These are phyloP conservation scores for Lodderomyces parapsilosis DNA, from an alignment of 1,139 yeast species.

Conservation along the genomic window DNA sequence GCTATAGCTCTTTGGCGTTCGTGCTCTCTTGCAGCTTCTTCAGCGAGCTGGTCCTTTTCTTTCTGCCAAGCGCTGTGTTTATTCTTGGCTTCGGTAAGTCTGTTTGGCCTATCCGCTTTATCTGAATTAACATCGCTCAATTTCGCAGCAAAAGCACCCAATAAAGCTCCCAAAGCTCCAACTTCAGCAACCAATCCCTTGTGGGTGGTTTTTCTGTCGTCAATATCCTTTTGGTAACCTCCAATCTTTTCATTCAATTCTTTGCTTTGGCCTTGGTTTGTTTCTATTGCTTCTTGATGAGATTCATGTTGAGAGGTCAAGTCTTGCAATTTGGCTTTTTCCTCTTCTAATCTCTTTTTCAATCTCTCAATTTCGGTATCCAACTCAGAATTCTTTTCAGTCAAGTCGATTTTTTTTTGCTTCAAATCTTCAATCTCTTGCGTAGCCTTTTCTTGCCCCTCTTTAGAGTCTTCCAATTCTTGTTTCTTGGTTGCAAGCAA, in stretches of 20 bases:
- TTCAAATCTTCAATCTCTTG: slow-evolving; percentile 46
- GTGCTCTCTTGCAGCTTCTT: slow-evolving; percentile 37
- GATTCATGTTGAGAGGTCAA: slow-evolving; percentile 41
- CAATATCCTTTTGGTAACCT: slow-evolving; percentile 32
- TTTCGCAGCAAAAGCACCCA: slow-evolving; percentile 47
- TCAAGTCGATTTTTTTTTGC: slow-evolving; percentile 41
- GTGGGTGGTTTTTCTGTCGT: slow-evolving; percentile 38
- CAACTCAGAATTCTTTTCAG: slow-evolving; percentile 45
- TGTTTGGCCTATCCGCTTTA: slow-evolving; percentile 33
- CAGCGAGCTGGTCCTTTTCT: slow-evolving; percentile 43
- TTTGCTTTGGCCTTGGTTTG: slow-evolving; percentile 38
- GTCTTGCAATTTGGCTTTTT: slow-evolving; percentile 38
- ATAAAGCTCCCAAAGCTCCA: slow-evolving; percentile 40
- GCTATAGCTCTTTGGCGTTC: slow-evolving; percentile 50
- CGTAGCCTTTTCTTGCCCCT: slow-evolving; percentile 45
- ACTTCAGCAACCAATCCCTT: slow-evolving; percentile 43
- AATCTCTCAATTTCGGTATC: slow-evolving; percentile 40
- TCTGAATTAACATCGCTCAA: slow-evolving; percentile 40
- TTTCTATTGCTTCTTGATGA: slow-evolving; percentile 37
- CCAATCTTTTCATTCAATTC: slow-evolving; percentile 40
- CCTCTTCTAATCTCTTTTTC: slow-evolving; percentile 40
- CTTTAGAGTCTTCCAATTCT: slow-evolving; percentile 50
- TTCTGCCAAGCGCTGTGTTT: slow-evolving; percentile 43
- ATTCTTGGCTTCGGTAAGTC: slow-evolving; percentile 44
- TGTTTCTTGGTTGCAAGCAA: slow-evolving; percentile 48